Percentiles rank a stretch among this genome's conserved stretches.
Conservation (phyloP, 345 rosid species). For the Dovyalis caffra region DNA sequence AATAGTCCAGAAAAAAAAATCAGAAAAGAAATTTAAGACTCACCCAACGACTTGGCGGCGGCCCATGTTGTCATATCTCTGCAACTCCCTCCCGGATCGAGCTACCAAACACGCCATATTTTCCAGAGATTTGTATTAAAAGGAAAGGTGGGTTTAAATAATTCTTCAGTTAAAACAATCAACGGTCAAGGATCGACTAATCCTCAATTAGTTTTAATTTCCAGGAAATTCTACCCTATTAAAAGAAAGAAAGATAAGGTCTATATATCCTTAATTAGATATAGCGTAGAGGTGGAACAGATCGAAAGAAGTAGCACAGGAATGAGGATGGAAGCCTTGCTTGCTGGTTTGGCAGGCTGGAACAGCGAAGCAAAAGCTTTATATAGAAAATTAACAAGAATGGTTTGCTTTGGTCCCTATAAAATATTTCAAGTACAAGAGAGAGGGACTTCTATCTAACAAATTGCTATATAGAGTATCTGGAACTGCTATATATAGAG, state of each 20-base stretch:
- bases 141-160: not conserved
- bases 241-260: not conserved
- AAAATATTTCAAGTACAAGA: not conserved
- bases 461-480: not conserved
- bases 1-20: not conserved
- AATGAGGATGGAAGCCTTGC: not conserved
- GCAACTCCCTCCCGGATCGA: conserved; percentile 70
- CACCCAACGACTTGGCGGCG: conserved; percentile 91
- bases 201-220: not conserved
- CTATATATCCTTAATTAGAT: not conserved
- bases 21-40: conserved; percentile 3
- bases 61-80: conserved; percentile 62
- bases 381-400: not conserved
- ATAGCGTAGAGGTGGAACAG: not conserved
- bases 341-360: not conserved
- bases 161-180: not conserved
- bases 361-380: not conserved
- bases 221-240: not conserved
- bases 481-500: not conserved
- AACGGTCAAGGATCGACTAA: not conserved
- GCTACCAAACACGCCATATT: conserved; percentile 67
- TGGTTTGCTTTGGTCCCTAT: not conserved
- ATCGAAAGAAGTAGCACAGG: not conserved
- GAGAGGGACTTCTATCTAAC: not conserved
- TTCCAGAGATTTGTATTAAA: not conserved